Evolutionary conservation across 305 asterid genomes (phyloP), one percentile per base, ranked within the genome.

Genomic region (Salvia sclarea): DNA sequence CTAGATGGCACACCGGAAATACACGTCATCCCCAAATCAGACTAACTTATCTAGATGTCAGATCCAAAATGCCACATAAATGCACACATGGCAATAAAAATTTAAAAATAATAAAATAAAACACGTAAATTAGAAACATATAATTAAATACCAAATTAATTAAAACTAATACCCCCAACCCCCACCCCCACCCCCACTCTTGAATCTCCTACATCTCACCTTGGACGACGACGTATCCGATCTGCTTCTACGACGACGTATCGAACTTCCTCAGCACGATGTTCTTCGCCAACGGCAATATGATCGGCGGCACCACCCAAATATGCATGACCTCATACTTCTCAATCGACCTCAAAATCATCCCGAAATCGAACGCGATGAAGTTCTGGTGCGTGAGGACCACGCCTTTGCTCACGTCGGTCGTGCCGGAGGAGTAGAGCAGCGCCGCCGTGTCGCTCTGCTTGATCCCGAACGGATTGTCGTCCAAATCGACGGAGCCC

Each of bases 351-450:
- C 66, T 85, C 83, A 94, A 66, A 45, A 87, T 50, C 89, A 78
- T 35, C 57, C 78, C 91, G 68, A 94, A 60, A 54, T 91, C 91
- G 68, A 89, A 89, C 77, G 96, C 74, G 8, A 94, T 89, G 68
- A 94, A 94, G 60, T 89, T 94, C 79, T 93, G 30, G 9, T 94
- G 99, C 13, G 78, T 84, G 31, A 94, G 86, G 1, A 89, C 57
- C 12, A 94, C 99, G 13, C 99, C 99, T 75, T 94, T 94, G 75
- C 96, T 91, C 0, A 61, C 59, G 41, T 96, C 99, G 0, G 99
- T 94, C 4, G 96, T 94, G 21, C 99, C 99, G 8, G 99, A 94
- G 8, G 97, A 91, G 65, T 94, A 91, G 77, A 94, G 64, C 80
- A 94, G 63, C 0, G 85, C 96, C 50, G 96, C 97, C 0, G 85